These are phyloP conservation scores for Candida odintsovae DNA, from an alignment of 805 yeast species.

Conservation along the genomic window DNA sequence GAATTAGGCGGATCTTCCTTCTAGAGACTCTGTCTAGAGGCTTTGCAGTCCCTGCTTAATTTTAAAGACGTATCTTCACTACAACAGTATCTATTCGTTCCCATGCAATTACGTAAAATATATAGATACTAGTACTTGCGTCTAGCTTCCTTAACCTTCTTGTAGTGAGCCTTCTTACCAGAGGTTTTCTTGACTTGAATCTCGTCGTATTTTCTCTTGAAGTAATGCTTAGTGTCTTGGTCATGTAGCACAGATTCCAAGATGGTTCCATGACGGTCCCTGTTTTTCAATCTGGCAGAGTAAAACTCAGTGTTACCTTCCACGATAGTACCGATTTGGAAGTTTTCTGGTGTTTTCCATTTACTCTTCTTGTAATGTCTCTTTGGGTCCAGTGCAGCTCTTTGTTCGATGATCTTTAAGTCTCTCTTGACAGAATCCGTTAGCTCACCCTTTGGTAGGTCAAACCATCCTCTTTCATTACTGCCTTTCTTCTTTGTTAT, in stretches of 20 bases:
- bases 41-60: too few relatives aligned
- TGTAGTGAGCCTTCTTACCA: slow-evolving; percentile 66
- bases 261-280: slow-evolving; percentile 70
- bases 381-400: slow-evolving; percentile 92
- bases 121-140: slow-evolving; percentile 31
- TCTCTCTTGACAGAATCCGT: slow-evolving; percentile 74
- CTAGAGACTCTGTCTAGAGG: too few relatives aligned
- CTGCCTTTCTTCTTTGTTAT: slow-evolving; percentile 15
- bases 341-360: slow-evolving; percentile 70
- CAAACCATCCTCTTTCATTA: slow-evolving; percentile 61
- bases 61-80: background rate
- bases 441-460: slow-evolving; percentile 68
- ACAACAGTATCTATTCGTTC: background rate
- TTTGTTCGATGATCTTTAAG: slow-evolving; percentile 68
- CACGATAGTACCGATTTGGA: slow-evolving; percentile 84
- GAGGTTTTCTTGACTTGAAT: slow-evolving; percentile 58
- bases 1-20: too few relatives aligned
- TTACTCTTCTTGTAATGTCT: slow-evolving; percentile 88
- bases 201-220: slow-evolving; percentile 77
- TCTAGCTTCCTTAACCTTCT: slow-evolving; percentile 57
- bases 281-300: slow-evolving; percentile 58
- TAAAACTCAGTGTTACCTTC: slow-evolving; percentile 79
- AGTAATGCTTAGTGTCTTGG: slow-evolving; percentile 61
- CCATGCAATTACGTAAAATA: background rate
- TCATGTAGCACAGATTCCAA: slow-evolving; percentile 81